Conservation (phyloP, 2,329 filamentous ascomycete species). For the Sclerotinia nivalis region DNA sequence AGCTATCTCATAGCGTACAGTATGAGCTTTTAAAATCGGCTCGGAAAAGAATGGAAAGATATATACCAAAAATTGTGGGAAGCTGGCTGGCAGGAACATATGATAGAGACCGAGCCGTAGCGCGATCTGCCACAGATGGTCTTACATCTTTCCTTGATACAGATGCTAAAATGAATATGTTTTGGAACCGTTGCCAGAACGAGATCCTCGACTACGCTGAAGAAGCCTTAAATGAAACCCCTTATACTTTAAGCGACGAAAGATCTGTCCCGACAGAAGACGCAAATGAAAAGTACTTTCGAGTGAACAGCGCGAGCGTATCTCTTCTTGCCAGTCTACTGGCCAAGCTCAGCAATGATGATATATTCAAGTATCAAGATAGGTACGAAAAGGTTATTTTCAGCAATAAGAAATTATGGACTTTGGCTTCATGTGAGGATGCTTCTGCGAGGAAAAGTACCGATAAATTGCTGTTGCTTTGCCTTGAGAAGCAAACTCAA, state of each 20-base stretch:
- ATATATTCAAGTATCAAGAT: slow-evolving; percentile 59
- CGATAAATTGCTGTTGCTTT: slow-evolving; percentile 53
- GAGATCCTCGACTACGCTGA: slow-evolving; percentile 81
- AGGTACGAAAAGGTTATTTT: slow-evolving; percentile 67
- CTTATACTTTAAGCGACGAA: slow-evolving; percentile 84
- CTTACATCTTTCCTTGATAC: slow-evolving; percentile 74
- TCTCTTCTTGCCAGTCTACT: slow-evolving; percentile 57
- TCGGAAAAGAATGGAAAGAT: slow-evolving; percentile 80
- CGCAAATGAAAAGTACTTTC: slow-evolving; percentile 78
- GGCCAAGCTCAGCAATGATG: slow-evolving; percentile 49
- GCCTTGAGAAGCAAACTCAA: slow-evolving; percentile 50
- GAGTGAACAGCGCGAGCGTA: slow-evolving; percentile 63
- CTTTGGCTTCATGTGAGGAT: slow-evolving; percentile 64
- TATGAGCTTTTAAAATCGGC: slow-evolving; percentile 59
- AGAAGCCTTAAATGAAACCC: slow-evolving; percentile 77
- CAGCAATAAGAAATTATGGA: slow-evolving; percentile 64
- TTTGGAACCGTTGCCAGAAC: slow-evolving; percentile 80
- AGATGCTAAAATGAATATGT: slow-evolving; percentile 72
- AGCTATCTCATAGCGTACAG: slow-evolving; percentile 78
- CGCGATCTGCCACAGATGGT: slow-evolving; percentile 75
- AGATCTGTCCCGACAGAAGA: slow-evolving; percentile 82
- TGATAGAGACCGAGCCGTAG: slow-evolving; percentile 77
- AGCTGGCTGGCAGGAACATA: slow-evolving; percentile 91
- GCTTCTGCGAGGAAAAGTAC: slow-evolving; percentile 52
- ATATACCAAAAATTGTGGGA: slow-evolving; percentile 75